These are phyloP conservation scores for Citrus mangshanensis DNA, from an alignment of 345 rosid species.

Conservation along the genomic window DNA sequence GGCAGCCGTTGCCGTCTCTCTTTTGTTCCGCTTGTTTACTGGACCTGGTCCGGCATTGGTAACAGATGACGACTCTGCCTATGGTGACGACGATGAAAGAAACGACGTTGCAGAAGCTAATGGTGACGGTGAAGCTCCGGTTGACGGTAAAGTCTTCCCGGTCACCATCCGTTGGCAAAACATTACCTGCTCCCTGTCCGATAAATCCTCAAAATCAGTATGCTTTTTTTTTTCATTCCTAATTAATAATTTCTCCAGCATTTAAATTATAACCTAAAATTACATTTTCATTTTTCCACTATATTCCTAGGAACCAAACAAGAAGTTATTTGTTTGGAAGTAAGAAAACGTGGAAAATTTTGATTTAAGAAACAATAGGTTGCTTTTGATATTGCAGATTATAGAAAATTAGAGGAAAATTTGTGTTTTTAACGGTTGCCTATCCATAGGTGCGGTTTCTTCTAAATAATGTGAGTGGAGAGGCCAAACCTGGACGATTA, in stretches of 20 bases:
- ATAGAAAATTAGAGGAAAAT: background rate
- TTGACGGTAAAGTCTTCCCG: slow-evolving; percentile 49
- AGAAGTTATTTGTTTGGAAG: background rate
- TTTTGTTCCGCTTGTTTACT: slow-evolving; percentile 70
- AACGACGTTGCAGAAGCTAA: slow-evolving; percentile 4
- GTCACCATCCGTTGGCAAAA: slow-evolving; percentile 78
- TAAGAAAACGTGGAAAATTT: background rate
- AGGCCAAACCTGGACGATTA: slow-evolving; percentile 90
- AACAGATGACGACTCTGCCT: slow-evolving; percentile 43
- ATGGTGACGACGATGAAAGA: slow-evolving; percentile 23
- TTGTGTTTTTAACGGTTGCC: background rate
- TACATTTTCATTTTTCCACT: background rate
- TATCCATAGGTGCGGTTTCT: slow-evolving; percentile 67
- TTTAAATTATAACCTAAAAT: background rate
- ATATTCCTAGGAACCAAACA: background rate
- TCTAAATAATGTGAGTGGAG: slow-evolving; percentile 82
- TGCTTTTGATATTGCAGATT: background rate
- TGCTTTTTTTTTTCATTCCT: slow-evolving; percentile 16
- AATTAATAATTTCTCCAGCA: background rate
- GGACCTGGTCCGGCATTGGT: slow-evolving; percentile 70
- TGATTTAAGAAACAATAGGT: background rate
- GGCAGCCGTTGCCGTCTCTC: slow-evolving; percentile 75
- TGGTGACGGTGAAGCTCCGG: slow-evolving; percentile 31
- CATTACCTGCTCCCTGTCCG: slow-evolving; percentile 83
- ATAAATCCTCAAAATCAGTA: slow-evolving; percentile 72